Base-by-base conservation (phyloP, 768 basidiomycete genomes). In the Dioszegia crocea region DNA sequence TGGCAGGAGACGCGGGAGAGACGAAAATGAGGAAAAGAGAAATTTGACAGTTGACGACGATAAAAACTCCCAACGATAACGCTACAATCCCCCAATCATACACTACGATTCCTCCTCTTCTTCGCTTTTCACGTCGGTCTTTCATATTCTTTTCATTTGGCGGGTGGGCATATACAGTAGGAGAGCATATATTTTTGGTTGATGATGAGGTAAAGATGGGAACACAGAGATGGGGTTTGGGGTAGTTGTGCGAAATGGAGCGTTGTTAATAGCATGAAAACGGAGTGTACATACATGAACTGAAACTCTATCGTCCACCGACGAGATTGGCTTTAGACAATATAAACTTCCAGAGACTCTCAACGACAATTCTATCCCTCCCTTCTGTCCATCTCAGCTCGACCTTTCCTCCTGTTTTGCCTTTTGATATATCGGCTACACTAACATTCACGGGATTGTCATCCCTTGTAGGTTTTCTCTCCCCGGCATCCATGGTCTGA, bases 291-390 rank as follows among this genome's bases (percentile, higher is more conserved):
- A 36, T 23, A 36, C 17, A 55, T 55, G 39, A 19, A 49, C 26
- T 33, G 33, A 14, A 6, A 6, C 14, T 33, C 14, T 39, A 31
- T 55, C 23, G 9, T 9, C 44, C 44, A 17, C 36, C 27, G 2
- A 24, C 19, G 12, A 56, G 36, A 12, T 21, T 58, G 16, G 65
- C 63, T 60, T 76, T 76, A n/a, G 53, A 59, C 19, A 73, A 52
- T 5, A 76, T 17, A 45, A 59, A 74, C 59, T 69, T 65, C 72
- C 72, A 76, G 0, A 76, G 53, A 1, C 53, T 53, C 31, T 74
- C 75, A 9, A 74, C 64, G 6, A 59, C 29, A 3, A 44, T 30
- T 23, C 73, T 21, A 54, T 74, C 71, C 31, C 39, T 56, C 3
- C 75, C 75, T 44, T 63, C 50, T 12, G 59, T 4, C 68, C 68